phyloP scores from a whole-genome alignment of 495 filamentous ascomycete genomes.

The Saxispiralis lemnorum region DNA sequence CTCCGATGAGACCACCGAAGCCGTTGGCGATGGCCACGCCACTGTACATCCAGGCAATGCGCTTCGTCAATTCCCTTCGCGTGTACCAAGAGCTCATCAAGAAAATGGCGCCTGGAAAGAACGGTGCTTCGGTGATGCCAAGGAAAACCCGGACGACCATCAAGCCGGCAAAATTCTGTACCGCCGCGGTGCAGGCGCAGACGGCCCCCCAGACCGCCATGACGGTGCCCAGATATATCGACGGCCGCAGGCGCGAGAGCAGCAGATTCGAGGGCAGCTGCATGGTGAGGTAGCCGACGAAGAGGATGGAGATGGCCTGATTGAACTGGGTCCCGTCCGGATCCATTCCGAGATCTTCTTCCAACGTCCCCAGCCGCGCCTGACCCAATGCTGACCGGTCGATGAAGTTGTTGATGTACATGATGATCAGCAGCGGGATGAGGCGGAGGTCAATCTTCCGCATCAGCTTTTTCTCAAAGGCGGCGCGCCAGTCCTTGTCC shows the following conservation, averaged over 20 bases:
- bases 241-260: conserved; percentile 1
- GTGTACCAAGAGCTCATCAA: conserved; percentile 6
- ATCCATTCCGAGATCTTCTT: conserved; percentile 29
- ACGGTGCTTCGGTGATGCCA: conserved; percentile 17
- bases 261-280: conserved; percentile 5
- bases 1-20: conserved; percentile 6
- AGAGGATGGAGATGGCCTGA: not conserved
- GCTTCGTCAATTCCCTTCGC: conserved; percentile 1
- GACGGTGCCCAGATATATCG: conserved; percentile 2
- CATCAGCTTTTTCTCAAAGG: not conserved
- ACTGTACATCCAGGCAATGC: conserved; percentile 3
- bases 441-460: not conserved
- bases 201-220: conserved; percentile 3
- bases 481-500: not conserved
- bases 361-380: conserved; percentile 29
- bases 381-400: conserved; percentile 14
- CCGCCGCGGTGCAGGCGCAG: conserved; percentile 32
- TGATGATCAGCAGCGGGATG: conserved; percentile 1
- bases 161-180: conserved; percentile 31
- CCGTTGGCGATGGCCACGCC: conserved; percentile 3
- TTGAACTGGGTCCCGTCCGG: conserved; percentile 27
- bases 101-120: conserved; percentile 1
- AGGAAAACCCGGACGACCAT: conserved; percentile 31
- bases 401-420: conserved; percentile 1
- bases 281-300: conserved; percentile 8